phyloP scores from a whole-genome alignment of 768 basidiomycete species.

The Boletales sp. region DNA sequence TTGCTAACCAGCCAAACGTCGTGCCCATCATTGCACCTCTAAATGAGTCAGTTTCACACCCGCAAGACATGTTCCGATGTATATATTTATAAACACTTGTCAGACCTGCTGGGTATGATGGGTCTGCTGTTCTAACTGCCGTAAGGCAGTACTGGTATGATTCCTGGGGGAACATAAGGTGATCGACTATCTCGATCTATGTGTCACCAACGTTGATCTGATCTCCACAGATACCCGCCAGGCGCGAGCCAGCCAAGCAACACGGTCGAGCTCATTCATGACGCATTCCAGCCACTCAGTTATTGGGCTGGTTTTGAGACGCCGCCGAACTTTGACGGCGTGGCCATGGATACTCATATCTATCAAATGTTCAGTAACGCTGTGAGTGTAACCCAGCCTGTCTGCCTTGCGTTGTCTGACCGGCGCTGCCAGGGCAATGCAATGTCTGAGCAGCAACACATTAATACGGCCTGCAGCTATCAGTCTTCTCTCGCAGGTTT shows the following conservation, averaged over 20 bases:
- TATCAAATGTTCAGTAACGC: constrained; percentile 69
- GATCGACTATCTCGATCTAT: neutral
- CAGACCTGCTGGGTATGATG: constrained; percentile 73
- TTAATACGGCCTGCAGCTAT: constrained; percentile 52
- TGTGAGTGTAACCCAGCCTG: constrained; percentile 36
- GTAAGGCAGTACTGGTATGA: constrained; percentile 65
- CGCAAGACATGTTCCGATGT: neutral
- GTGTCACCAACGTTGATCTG: constrained; percentile 1
- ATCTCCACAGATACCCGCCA: constrained; percentile 34
- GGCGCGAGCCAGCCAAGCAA: constrained; percentile 47
- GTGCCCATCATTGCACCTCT: constrained; percentile 71
- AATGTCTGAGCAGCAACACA: constrained; percentile 52
- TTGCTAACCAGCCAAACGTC: constrained; percentile 46
- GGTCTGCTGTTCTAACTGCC: constrained; percentile 46
- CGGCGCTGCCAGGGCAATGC: constrained; percentile 38
- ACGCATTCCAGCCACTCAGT: constrained; percentile 73
- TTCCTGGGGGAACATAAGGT: constrained; percentile 75
- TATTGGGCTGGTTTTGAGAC: constrained; percentile 67
- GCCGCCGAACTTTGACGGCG: constrained; percentile 52
- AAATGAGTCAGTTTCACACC: constrained; percentile 57
- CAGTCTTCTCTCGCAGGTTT: constrained; percentile 45
- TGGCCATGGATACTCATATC: constrained; percentile 76
- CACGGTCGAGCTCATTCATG: constrained; percentile 65
- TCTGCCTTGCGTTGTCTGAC: neutral
- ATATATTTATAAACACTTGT: neutral